Evolutionary conservation across 2,329 filamentous ascomycete genomes (phyloP), one percentile per base, ranked within the genome.

Genomic region (Dothideomycetidae sp.): DNA sequence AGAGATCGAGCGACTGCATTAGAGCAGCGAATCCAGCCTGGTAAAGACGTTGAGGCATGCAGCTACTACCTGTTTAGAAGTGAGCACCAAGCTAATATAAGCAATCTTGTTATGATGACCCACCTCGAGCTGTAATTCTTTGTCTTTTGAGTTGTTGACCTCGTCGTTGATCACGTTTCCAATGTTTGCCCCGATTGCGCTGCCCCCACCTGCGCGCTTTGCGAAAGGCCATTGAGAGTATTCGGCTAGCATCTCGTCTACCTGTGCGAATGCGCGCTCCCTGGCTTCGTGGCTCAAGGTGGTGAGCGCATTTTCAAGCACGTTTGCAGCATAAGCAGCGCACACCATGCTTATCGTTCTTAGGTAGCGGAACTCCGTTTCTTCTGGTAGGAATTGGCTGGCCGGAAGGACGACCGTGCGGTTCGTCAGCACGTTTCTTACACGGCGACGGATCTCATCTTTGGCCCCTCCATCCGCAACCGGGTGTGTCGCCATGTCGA

Each of bases 401-500:
- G 72, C 68, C 32, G 82, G 80, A 28, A 98, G 74, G 32, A 96
- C 85, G 43, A 96, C 82, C 36, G 90, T 98, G 52, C 90, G 79
- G 63, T 86, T 85, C 43, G 84, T 94, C 48, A 94, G 77, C 43
- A 96, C 75, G 56, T 82, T 93, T 56, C 88, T 79, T 47, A 96
- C 88, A 51, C 90, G 80, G 56, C 82, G 77, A 52, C 90, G 75
- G 53, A 98, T 90, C 65, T 98, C 90, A 55, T 96, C 90, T 67
- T 98, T 98, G 53, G 90, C 90, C 53, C 84, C 88, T 47, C 85
- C 81, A 53, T 98, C 90, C 46, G 85, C 88, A 41, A 98, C 86
- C 29, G 90, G 90, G 60, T 98, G 90, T 46, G 90, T 98, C 41
- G 90, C 90, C 90, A 98, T 98, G 65, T 98, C 90, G 68, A 98